Percentiles rank a stretch among this genome's conserved stretches.
These are phyloP conservation scores for Arthrinium phaeospermum DNA, from an alignment of 2,329 filamentous ascomycete genomes.

Conservation along the genomic window DNA sequence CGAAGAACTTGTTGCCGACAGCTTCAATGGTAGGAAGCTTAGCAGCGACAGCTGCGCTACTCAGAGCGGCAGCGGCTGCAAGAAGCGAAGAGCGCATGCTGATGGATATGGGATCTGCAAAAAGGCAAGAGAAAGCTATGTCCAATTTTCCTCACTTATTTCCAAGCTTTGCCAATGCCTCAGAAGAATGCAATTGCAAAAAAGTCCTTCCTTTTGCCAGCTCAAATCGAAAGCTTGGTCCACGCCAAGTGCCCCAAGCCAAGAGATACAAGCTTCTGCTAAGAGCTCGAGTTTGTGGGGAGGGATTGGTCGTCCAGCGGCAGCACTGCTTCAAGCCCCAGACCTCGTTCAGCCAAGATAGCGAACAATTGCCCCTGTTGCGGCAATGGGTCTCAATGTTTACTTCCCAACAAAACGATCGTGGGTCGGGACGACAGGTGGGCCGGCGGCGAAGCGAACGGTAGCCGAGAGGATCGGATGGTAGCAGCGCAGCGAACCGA, in stretches of 20 bases:
- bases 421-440: slow-evolving; percentile 11
- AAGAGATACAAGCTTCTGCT: slow-evolving; percentile 5
- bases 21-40: slow-evolving; percentile 56
- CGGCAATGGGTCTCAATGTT: not conserved
- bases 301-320: not conserved
- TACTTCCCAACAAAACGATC: slow-evolving; percentile 13
- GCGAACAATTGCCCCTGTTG: not conserved
- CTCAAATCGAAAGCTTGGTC: not conserved
- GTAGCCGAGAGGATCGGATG: not conserved
- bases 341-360: not conserved
- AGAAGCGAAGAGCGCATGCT: slow-evolving; percentile 46
- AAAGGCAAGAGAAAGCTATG: not conserved
- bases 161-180: slow-evolving; percentile 7
- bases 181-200: not conserved
- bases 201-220: not conserved
- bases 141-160: not conserved
- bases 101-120: not conserved
- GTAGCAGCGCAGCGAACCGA: not conserved
- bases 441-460: not conserved
- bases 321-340: not conserved
- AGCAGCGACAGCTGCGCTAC: slow-evolving; percentile 40
- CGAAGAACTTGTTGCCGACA: slow-evolving; percentile 85
- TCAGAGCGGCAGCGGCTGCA: slow-evolving; percentile 40
- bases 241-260: slow-evolving; percentile 4
- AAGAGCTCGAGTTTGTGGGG: not conserved